Evolutionary conservation across 2,329 filamentous ascomycete species (phyloP).

Genomic region (Sporothrix phasma): DNA sequence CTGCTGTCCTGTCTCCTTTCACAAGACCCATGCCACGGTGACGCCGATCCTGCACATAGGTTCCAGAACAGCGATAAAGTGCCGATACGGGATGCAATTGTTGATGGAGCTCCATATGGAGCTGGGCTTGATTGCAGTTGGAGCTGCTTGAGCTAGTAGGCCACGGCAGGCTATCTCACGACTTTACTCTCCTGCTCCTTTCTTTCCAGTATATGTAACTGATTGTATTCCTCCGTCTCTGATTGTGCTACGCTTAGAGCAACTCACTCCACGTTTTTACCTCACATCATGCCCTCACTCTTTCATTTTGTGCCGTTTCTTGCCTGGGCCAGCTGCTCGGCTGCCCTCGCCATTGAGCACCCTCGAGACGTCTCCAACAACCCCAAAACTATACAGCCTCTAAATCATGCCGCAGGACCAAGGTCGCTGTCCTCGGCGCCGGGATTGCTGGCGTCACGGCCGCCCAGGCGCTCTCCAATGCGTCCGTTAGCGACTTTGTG

Average conservation of each 20-base stretch:
- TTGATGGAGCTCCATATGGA: too few relatives aligned
- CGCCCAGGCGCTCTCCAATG: slow-evolving; percentile 9
- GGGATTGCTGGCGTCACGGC: slow-evolving; percentile 3
- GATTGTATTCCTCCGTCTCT: not conserved
- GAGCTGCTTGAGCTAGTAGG: too few relatives aligned
- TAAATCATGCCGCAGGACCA: slow-evolving; percentile 1
- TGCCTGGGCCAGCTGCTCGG: not conserved
- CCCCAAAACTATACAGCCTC: too few relatives aligned
- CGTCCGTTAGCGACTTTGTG: slow-evolving; percentile 3
- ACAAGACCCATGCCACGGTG: not conserved
- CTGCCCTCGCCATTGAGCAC: not conserved
- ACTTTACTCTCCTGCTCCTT: too few relatives aligned
- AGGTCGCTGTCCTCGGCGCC: slow-evolving; percentile 6
- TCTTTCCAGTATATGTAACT: not conserved
- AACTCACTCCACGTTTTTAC: not conserved
- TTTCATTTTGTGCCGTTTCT: not conserved
- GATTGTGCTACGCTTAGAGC: too few relatives aligned
- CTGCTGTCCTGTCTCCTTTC: not conserved
- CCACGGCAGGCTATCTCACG: too few relatives aligned
- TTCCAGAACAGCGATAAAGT: slow-evolving; percentile 4
- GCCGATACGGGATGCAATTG: not conserved
- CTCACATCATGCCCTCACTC: not conserved
- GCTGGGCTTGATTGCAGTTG: too few relatives aligned
- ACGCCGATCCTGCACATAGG: slow-evolving; percentile 13
- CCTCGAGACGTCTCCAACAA: not conserved